Base-by-base conservation (phyloP, 805 yeast species). In the Tetrapisispora nanseiensis region DNA sequence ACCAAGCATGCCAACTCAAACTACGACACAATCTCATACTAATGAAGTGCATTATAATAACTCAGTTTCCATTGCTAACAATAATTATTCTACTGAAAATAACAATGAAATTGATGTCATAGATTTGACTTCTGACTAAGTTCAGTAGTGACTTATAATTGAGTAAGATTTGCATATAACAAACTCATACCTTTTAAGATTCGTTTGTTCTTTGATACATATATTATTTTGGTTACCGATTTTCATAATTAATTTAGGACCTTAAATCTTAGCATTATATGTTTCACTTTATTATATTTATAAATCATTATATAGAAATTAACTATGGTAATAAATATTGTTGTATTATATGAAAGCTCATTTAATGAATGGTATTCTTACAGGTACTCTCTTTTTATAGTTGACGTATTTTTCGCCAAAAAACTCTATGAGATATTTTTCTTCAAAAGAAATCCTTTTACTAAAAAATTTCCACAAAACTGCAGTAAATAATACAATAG, bases 381-480 rank as follows among this genome's bases (percentile, higher is more conserved):
- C 74, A 2, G 70, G 65, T 0, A 80, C 78, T 1, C 48, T 50
- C 6, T 55, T 42, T 47, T 62, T 72, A 59, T 87, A 90, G 0
- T 56, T 48, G 0, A 50, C 45, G 57, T 90, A 92, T 6, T 74
- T 75, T 2, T 70, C 61, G 1, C 87, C 90, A 59, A 90, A 92
- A 57, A 90, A 89, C 18, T 63, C 51, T 8, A 77, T 57, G 46
- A 92, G 61, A 40, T 68, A 73, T 27, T 49, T 54, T 56, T 92
- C 98, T 62, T 92, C 98, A 36, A 64, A 76, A 15, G 41, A 55
- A 29, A 92, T 86, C 44, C 98, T 70, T 10, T 62, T 57, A 7
- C 61, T 61, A 67, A 92, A 92, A 55, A 92, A 92, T 27, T 60
- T 53, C 74, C 79, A 78, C 18, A 92, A 66, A 3, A 78, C 72